These are phyloP conservation scores for Theileria sp. DNA, from an alignment of 169 alveolate species.

Conservation along the genomic window DNA sequence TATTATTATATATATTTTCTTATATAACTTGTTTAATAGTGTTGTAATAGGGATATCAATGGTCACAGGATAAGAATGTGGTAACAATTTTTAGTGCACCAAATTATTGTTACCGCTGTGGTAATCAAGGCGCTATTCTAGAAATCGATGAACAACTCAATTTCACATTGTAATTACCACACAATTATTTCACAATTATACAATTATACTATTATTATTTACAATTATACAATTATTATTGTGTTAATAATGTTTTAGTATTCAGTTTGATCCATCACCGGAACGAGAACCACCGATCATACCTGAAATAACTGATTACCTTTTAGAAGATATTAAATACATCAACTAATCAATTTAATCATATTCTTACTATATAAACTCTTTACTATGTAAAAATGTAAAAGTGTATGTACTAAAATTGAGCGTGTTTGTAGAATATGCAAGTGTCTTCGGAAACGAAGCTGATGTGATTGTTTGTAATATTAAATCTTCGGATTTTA, in stretches of 20 bases:
- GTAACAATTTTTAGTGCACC: conserved; percentile 96
- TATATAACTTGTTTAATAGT: too few relatives aligned
- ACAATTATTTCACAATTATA: too few relatives aligned
- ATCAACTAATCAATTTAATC: conserved; percentile 42
- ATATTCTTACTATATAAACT: too few relatives aligned
- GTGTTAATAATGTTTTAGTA: conserved; percentile 3
- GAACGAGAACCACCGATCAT: conserved; percentile 45
- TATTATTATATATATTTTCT: too few relatives aligned
- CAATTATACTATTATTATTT: too few relatives aligned
- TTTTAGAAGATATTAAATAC: conserved; percentile 52
- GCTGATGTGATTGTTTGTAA: neutral
- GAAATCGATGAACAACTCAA: conserved; percentile 91
- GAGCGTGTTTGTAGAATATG: neutral
- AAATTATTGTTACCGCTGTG: conserved; percentile 93
- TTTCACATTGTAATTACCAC: conserved; percentile 46
- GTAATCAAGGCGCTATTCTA: conserved; percentile 93
- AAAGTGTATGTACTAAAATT: neutral
- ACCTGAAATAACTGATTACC: conserved; percentile 49
- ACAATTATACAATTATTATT: too few relatives aligned
- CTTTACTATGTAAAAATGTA: too few relatives aligned
- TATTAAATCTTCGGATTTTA: neutral
- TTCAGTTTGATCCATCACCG: conserved; percentile 69
- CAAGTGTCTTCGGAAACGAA: neutral
- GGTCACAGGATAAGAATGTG: conserved; percentile 88
- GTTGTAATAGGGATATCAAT: conserved; percentile 80